Base-by-base conservation (phyloP, 2,329 filamentous ascomycete genomes). In the Hirsutella minnesotensis region DNA sequence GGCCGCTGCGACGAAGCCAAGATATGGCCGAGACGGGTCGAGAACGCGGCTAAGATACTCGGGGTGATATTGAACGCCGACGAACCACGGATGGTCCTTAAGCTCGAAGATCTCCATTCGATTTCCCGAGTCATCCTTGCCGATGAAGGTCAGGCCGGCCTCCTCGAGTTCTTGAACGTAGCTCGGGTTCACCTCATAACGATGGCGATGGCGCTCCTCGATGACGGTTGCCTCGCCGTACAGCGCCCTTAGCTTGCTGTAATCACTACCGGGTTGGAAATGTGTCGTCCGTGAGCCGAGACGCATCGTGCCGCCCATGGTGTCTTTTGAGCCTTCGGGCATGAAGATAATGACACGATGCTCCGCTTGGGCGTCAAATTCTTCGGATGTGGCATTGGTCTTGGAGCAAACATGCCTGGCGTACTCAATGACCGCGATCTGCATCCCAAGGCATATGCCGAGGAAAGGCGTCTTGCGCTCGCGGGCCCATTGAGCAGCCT, bases 361-460 rank as follows among this genome's bases (percentile, higher is more conserved):
- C 39, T 78, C 67, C n/a, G 79, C 74, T 3, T 67, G 56, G 20
- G 70, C 59, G 38, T 68, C 52, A 27, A 79, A 68, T 55, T 81
- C 77, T 51, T 78, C 75, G 9, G 70, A 75, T 4, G 66, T 70
- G 22, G 75, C 76, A 9, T 66, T 58, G 29, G 66, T 53, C 48
- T 88, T 71, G 22, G 75, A 76, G 63, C 79, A 84, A 1, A 90
- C 68, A 50, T 86, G 80, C 35, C 88, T 79, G 2, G 88, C 87
- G 53, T 79, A 86, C 62, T 96, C 89, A 51, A 95, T 83, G 38
- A 95, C 87, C 18, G 90, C 88, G 38, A 95, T 75, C 61, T 96
- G 92, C 81, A 95, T 87, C 44, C 88, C 88, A 19, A 95, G 70
- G 59, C 90, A 95, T 49, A 96, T 83, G 46, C 92, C 92, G 1